phyloP scores from a whole-genome alignment of 2,329 filamentous ascomycete genomes.

The Trichoderma gracile region DNA sequence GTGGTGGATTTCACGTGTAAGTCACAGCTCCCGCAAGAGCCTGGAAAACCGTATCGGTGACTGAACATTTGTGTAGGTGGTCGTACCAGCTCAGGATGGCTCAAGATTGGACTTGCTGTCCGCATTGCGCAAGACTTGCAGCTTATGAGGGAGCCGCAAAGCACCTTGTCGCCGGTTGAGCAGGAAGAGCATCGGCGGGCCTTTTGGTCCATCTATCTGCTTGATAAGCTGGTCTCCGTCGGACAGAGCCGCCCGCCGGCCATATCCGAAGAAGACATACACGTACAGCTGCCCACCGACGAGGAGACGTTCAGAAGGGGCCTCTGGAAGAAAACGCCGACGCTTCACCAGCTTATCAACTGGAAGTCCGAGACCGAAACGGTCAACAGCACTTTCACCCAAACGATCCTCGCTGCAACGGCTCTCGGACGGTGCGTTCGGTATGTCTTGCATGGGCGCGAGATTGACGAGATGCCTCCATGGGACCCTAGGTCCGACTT shows the following conservation, averaged over 20 bases:
- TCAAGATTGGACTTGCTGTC: slow-evolving; percentile 23
- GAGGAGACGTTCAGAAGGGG: slow-evolving; percentile 19
- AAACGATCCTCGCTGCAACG: slow-evolving; percentile 20
- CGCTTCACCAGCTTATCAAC: slow-evolving; percentile 21
- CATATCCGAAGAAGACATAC: slow-evolving; percentile 18
- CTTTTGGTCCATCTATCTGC: slow-evolving; percentile 18
- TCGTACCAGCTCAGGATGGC: slow-evolving; percentile 19
- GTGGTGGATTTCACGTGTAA: slow-evolving; percentile 23
- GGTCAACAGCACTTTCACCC: slow-evolving; percentile 20
- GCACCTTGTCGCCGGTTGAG: slow-evolving; percentile 9
- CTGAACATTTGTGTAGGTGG: background rate
- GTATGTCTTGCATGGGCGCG: slow-evolving; percentile 18
- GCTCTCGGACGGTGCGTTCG: slow-evolving; percentile 16
- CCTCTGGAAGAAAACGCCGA: slow-evolving; percentile 20
- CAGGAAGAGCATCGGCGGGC: slow-evolving; percentile 20
- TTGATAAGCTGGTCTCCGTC: slow-evolving; percentile 18
- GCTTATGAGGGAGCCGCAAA: slow-evolving; percentile 18
- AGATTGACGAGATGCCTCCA: slow-evolving; percentile 19
- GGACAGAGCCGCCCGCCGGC: slow-evolving; percentile 17
- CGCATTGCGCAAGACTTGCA: slow-evolving; percentile 22
- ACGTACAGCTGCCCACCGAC: slow-evolving; percentile 15
- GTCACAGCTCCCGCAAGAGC: background rate
- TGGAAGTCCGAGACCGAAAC: slow-evolving; percentile 19
- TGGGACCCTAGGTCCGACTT: slow-evolving; percentile 23
- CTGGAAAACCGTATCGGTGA: no score